These are phyloP conservation scores for Chenopodium formosanum DNA, from an alignment of 148 eudicot species.

Conservation along the genomic window DNA sequence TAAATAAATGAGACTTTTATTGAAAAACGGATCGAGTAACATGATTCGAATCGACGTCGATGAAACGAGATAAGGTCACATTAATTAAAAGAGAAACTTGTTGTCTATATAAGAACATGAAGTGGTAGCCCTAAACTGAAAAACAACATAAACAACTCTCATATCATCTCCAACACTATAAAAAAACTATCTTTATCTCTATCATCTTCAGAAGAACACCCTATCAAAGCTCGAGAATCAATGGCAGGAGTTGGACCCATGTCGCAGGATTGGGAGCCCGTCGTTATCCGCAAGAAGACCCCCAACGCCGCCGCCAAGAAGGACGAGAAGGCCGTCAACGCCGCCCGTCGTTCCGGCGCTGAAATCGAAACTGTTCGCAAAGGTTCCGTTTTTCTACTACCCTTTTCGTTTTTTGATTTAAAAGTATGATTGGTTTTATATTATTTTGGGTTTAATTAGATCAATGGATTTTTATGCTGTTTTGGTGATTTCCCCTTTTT, in stretches of 20 bases:
- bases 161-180: not conserved
- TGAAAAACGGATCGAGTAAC: too few relatives aligned
- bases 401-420: not conserved
- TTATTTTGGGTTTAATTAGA: not conserved
- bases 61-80: too few relatives aligned
- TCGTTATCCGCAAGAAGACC: conserved; percentile 89
- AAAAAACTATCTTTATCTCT: not conserved
- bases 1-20: too few relatives aligned
- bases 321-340: conserved; percentile 98
- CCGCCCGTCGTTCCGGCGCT: conserved; percentile 99
- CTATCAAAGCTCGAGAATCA: not conserved
- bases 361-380: conserved; percentile 92
- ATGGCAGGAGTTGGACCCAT: conserved; percentile 65
- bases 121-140: not conserved
- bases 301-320: conserved; percentile 93
- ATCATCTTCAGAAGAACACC: not conserved
- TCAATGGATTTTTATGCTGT: not conserved
- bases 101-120: too few relatives aligned
- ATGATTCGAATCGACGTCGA: too few relatives aligned
- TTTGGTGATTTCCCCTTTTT: not conserved
- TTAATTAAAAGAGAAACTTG: too few relatives aligned
- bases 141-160: not conserved
- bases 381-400: conserved; percentile 32
- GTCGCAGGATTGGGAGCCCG: conserved; percentile 97
- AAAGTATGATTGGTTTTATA: not conserved